A percentile compares a stretch with the other conserved stretches of the same genome.
Conservation (phyloP, 1,284 basidiomycete species). For the Melampsora americana region DNA sequence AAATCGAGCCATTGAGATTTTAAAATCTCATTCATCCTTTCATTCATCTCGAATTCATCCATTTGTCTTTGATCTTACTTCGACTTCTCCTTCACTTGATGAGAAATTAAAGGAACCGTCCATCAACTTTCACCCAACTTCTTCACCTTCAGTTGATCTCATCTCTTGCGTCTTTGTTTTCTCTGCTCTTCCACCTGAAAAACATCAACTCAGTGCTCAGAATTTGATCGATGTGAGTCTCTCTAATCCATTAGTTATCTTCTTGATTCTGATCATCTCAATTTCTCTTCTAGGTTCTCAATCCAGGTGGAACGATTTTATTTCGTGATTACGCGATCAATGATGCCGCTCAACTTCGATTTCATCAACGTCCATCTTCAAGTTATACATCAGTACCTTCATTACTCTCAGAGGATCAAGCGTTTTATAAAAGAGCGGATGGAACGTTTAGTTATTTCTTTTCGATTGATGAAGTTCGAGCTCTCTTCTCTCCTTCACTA, state of each 20-base stretch:
- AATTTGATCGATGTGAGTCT: constrained; percentile 44
- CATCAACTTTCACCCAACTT: neutral
- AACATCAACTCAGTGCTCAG: constrained; percentile 48
- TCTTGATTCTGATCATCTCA: neutral
- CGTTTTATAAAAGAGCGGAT: constrained; percentile 53
- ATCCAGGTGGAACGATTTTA: constrained; percentile 49
- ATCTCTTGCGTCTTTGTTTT: constrained; percentile 54
- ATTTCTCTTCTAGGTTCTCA: constrained; percentile 45
- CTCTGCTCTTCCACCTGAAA: constrained; percentile 53
- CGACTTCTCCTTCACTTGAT: constrained; percentile 23
- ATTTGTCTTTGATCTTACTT: constrained; percentile 49
- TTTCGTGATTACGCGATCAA: constrained; percentile 55
- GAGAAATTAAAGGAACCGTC: neutral
- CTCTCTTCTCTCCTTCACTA: constrained; percentile 45
- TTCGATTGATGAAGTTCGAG: constrained; percentile 49
- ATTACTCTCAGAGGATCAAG: constrained; percentile 48
- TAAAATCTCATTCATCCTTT: constrained; percentile 49
- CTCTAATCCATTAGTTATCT: neutral
- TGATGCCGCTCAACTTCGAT: constrained; percentile 54
- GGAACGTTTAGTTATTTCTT: constrained; percentile 56
- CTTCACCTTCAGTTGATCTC: constrained; percentile 42
- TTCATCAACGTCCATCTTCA: constrained; percentile 50
- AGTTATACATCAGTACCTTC: constrained; percentile 48
- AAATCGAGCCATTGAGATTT: constrained; percentile 39
- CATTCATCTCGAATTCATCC: constrained; percentile 50